Conservation (phyloP, 495 filamentous ascomycete species). For the Penicillium paradoxum region DNA sequence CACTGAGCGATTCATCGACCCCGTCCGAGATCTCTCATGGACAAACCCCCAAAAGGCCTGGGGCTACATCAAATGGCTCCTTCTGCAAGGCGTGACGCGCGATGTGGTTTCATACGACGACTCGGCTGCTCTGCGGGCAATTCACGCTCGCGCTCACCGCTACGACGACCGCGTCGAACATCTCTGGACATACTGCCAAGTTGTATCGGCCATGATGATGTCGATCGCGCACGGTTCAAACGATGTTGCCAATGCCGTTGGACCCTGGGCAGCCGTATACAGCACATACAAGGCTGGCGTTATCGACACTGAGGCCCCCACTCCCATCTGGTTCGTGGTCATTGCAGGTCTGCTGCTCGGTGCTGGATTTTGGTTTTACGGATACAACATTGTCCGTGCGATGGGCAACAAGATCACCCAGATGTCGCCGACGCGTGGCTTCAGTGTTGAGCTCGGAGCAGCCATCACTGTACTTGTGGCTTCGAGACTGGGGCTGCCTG, state of each 20-base stretch:
- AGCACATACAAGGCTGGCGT: conserved; percentile 45
- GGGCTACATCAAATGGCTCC: conserved; percentile 37
- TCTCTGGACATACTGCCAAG: conserved; percentile 64
- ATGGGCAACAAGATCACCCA: conserved; percentile 67
- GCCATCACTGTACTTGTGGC: conserved; percentile 66
- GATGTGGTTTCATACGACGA: conserved; percentile 50
- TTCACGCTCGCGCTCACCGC: conserved; percentile 56
- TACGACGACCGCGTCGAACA: conserved; percentile 71
- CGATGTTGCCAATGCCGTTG: conserved; percentile 68
- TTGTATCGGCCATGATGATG: conserved; percentile 61
- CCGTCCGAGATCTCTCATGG: conserved; percentile 27
- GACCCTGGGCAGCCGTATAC: conserved; percentile 62
- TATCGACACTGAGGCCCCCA: conserved; percentile 42
- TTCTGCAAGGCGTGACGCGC: conserved; percentile 56
- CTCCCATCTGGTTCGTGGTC: conserved; percentile 63
- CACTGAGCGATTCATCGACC: conserved; percentile 32
- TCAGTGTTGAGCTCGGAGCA: conserved; percentile 63
- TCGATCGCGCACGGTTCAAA: conserved; percentile 75
- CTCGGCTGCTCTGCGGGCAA: conserved; percentile 44
- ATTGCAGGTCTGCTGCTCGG: conserved; percentile 54
- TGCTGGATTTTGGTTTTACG: conserved; percentile 65
- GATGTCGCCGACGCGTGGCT: conserved; percentile 63
- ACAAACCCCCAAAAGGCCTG: conserved; percentile 33
- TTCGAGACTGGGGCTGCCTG: conserved; percentile 47
- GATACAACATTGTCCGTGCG: conserved; percentile 65